Evolutionary conservation across 106 monocot genomes (phyloP), one percentile per base, ranked within the genome.

Genomic region (Posidonia australis): DNA sequence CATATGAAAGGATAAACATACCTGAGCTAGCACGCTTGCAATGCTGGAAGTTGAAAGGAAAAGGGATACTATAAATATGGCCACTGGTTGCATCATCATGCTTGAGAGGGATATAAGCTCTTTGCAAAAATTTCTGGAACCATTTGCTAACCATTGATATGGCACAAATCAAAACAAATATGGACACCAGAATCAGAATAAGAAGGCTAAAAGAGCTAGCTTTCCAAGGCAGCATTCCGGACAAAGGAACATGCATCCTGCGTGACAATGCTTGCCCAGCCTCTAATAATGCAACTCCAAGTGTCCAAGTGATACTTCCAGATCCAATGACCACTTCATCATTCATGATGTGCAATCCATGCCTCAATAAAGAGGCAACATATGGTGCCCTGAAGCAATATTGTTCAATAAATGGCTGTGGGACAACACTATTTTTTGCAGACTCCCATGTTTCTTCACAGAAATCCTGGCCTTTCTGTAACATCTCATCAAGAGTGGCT

Each of bases 331-430:
- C 32, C 28, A 94, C 84, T 63, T 86, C 68, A 55, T 64, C 71
- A 66, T 86, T 86, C 67, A 27, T 29, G 45, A 94, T 82, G 57
- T 94, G 94, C 67, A 94, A 74, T 13, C 94, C 94, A 69, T 89
- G 86, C 69, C 83, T 79, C 51, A 94, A 60, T 22, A 94, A 71
- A 46, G 89, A 86, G 44, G 72, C 83, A 65, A 94, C 72, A 51
- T 94, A 94, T 17, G 89, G 94, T 54, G 89, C 89, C 54, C 94
- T 86, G 52, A 94, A 94, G 71, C 94, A 89, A 67, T 94, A 94
- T 30, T 89, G 94, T 69, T 94, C 86, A 65, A 94, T 89, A 70
- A 86, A 94, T 46, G 94, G 94, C 44, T 94, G 94, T 46, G 94
- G 82, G 28, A 57, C 54, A 76, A 94, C 94, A 78, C 94, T 89